Percentiles rank a stretch among this genome's conserved stretches.
Conservation (phyloP, 108 stramenopile species). For the Nitzschia sp. region DNA sequence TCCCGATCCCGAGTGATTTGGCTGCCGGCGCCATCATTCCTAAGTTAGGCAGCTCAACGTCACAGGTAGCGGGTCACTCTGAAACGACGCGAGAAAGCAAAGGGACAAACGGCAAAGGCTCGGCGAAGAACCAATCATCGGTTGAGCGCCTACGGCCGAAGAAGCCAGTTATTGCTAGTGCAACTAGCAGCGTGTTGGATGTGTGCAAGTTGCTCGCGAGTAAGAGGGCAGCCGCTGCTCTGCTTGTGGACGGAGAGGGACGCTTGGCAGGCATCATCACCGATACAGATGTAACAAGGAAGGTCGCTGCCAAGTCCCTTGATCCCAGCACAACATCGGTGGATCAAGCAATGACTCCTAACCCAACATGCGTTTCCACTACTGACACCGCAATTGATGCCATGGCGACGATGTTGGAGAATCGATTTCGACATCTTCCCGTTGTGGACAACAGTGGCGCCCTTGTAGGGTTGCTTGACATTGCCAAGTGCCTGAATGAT, state of each 20-base stretch:
- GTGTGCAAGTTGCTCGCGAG: slow-evolving; percentile 64
- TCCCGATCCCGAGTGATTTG: neutral
- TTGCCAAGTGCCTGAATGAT: slow-evolving; percentile 95
- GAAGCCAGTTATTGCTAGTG: slow-evolving; percentile 56
- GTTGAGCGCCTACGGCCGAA: slow-evolving; percentile 82
- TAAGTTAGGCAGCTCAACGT: no score
- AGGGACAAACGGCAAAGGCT: neutral
- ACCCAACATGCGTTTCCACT: slow-evolving; percentile 83
- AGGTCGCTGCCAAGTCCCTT: slow-evolving; percentile 74
- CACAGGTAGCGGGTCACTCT: neutral
- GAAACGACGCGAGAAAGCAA: neutral
- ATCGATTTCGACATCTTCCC: slow-evolving; percentile 91
- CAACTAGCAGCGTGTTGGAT: slow-evolving; percentile 48
- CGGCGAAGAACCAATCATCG: slow-evolving; percentile 2
- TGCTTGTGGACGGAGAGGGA: slow-evolving; percentile 61
- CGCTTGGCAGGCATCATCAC: slow-evolving; percentile 83
- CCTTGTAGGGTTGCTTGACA: slow-evolving; percentile 91
- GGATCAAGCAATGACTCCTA: slow-evolving; percentile 82
- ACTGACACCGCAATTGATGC: slow-evolving; percentile 90
- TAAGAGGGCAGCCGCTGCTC: slow-evolving; percentile 67
- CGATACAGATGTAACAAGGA: slow-evolving; percentile 80
- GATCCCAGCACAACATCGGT: slow-evolving; percentile 58
- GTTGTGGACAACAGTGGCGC: slow-evolving; percentile 81
- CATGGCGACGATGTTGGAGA: slow-evolving; percentile 90
- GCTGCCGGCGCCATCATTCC: neutral